Base-by-base conservation (phyloP, 176 grass and related monocot genomes). In the Rhipidocladum racemiflorum region DNA sequence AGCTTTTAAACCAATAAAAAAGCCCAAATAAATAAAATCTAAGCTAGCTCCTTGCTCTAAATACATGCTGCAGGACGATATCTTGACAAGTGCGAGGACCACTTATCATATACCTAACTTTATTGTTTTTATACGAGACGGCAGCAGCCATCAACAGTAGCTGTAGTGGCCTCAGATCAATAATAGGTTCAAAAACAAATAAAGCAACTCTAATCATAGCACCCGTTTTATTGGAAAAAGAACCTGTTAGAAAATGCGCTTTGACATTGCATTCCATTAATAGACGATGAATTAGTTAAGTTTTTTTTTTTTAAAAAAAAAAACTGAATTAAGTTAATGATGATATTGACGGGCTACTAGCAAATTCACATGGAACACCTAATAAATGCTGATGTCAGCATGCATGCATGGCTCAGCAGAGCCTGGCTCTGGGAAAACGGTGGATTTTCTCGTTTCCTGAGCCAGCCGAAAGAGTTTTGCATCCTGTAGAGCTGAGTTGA, bases 161-260 rank as follows among this genome's bases (percentile, higher is more conserved):
- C 14, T 12, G 18, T 28, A 60, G 76, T 51, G 39, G 24, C 61
- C 49, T 64, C 68, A 70, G 34, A 80, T 56, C 68, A 50, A 80
- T 68, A 35, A 56, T 74, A 63, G 43, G 62, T 54, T 80, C 49
- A 44, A 9, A 44, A 61, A 46, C 20, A 12, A 36, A 59, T 24
- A 82, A 83, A 87, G 69, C 42, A 61, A 7, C 60, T 35, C 25
- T 54, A 85, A 75, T 81, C 82, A 81, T 85, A 12, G 25, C 24
- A 20, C 25, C 42, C 32, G 32, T 68, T 75, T 75, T 54, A 62
- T 61, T 61, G 51, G 50, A 34, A 74, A 74, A 80, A 34, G 8
- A 36, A 25, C 23, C 1, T 62, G 18, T 53, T 68, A 54, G 16
- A 21, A 66, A 25, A 79, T 39, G 21, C 18, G 16, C 40, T 9